Evolutionary conservation across 768 basidiomycete genomes (phyloP).

Genomic region (Cystobasidium ongulense): DNA sequence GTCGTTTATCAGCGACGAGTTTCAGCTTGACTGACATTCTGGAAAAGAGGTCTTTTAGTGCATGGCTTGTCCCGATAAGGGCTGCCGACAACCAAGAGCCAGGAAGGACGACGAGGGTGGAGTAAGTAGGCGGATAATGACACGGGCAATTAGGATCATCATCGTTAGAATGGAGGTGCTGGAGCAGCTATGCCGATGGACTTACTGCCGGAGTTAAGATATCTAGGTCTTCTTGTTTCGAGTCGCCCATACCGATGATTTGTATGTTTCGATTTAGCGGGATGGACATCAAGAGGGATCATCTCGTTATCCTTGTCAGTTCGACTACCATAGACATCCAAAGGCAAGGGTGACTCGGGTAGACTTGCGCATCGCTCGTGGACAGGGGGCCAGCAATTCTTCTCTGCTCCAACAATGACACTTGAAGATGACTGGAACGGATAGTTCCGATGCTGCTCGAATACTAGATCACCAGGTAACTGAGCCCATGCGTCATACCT

Average conservation of each 20-base stretch:
- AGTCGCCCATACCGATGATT: neutral
- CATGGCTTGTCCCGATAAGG: neutral
- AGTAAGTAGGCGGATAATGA: too few relatives aligned
- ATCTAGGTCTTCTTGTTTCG: neutral
- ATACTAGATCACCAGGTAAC: neutral
- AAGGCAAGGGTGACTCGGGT: neutral
- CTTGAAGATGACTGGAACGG: neutral
- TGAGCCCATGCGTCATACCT: neutral
- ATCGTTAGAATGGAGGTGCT: too few relatives aligned
- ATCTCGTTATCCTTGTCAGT: neutral
- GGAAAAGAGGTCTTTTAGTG: neutral
- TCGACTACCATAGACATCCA: neutral
- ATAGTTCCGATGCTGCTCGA: neutral
- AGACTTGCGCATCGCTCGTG: neutral
- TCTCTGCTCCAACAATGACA: neutral
- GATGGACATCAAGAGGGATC: neutral
- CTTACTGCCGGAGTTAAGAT: constrained; percentile 9
- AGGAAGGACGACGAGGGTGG: neutral
- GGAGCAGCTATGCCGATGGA: neutral
- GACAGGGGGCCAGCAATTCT: neutral
- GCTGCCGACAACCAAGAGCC: neutral
- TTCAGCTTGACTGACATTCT: neutral
- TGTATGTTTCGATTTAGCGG: neutral
- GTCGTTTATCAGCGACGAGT: neutral
- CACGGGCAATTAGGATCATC: too few relatives aligned